Evolutionary conservation across 2,329 filamentous ascomycete genomes (phyloP), one percentile per base, ranked within the genome.

Genomic region (Ceratocystiopsis sp.): DNA sequence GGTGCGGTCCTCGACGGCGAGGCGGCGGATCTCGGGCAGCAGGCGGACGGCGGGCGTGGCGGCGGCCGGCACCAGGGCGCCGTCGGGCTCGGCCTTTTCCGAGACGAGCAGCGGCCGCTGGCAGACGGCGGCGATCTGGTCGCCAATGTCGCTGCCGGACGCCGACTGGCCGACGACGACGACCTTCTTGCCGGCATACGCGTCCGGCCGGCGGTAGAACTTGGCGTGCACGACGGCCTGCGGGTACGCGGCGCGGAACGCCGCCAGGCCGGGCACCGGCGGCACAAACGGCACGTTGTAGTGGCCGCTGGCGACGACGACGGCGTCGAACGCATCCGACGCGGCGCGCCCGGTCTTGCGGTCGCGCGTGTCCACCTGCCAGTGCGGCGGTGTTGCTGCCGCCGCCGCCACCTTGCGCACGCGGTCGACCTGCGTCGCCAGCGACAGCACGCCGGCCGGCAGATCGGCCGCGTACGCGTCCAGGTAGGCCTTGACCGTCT

Each of bases 91-190:
- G 5, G 25, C 25, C 25, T 29, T 29, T 52, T 62, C 82, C 62
- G 66, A 84, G 49, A 78, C 58, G 15, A 89, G 60, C 1, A 91
- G 60, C 12, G 75, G 78, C 2, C 61, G 60, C 48, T 64, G 60
- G 54, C 75, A 78, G 33, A 76, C 66, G 7, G 63, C 55, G 41
- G 69, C 71, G 51, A 95, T 80, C 56, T 95, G 89, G 2, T 68
- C 63, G 15, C 80, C 79, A 52, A 96, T 84, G 54, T 96, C 89
- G 15, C 85, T 62, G 0, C 85, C 89, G 0, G 85, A 93, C 0
- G 86, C 81, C 0, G 81, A 80, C 52, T 84, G 91, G 10, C 89
- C 89, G 0, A 95, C 76, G 0, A 95, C 70, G 6, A 95, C 59
- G 12, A 91, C 82, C 58, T 84, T 93, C 57, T 82, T 81, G 42